Percentiles rank a stretch among this genome's conserved stretches.
phyloP scores from a whole-genome alignment of 306 rosid genomes.

The Cyamopsis tetragonoloba region DNA sequence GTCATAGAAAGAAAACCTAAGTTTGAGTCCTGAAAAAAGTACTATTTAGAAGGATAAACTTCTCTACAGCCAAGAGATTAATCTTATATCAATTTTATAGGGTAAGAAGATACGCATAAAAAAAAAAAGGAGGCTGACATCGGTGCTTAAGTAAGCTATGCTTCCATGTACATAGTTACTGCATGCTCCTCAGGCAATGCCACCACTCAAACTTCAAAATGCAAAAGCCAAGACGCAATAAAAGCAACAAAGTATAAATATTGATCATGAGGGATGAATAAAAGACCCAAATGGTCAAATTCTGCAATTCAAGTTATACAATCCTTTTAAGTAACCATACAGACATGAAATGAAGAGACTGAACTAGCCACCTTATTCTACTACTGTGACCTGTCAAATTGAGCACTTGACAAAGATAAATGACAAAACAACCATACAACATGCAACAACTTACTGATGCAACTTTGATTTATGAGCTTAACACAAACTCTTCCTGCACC shows the following conservation, averaged over 20 bases:
- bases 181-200: not conserved
- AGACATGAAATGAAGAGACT: not conserved
- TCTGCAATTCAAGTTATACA: not conserved
- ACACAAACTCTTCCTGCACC: constrained; percentile 31
- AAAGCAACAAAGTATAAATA: not conserved
- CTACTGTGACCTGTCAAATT: not conserved
- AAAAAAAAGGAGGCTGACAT: no score
- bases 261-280: not conserved
- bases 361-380: constrained; percentile 1
- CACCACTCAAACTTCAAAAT: not conserved
- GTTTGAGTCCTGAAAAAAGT: no score
- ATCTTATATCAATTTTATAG: no score
- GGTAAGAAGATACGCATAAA: no score
- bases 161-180: not conserved
- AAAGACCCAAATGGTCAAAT: constrained; percentile 14
- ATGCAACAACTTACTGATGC: constrained; percentile 6
- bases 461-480: no score
- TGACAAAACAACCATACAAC: not conserved
- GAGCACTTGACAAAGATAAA: not conserved
- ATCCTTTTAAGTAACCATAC: not conserved
- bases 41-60: no score
- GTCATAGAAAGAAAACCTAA: no score
- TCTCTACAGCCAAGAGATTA: no score
- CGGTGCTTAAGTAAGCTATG: not conserved
- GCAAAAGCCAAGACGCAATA: not conserved